These are phyloP conservation scores for Clitopilus passeckerianus DNA, from an alignment of 768 basidiomycete genomes.

Conservation along the genomic window DNA sequence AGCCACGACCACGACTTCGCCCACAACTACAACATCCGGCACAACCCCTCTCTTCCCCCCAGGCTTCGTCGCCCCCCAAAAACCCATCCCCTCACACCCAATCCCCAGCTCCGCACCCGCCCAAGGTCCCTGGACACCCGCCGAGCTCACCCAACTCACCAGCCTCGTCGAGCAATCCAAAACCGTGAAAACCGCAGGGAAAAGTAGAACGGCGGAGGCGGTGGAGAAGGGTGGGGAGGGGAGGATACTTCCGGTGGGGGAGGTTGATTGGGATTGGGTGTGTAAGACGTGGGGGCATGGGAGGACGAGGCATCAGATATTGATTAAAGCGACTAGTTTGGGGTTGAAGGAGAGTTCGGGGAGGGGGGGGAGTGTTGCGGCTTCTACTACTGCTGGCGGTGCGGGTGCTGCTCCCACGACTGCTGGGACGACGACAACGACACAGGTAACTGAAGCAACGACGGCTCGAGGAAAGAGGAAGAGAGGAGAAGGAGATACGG, in stretches of 20 bases:
- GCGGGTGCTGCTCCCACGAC: conserved; percentile 11
- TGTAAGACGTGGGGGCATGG: conserved; percentile 69
- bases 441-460: neutral
- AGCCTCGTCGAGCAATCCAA: conserved; percentile 45
- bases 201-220: conserved; percentile 76
- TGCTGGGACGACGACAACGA: conserved; percentile 50
- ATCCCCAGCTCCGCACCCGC: too few species aligned
- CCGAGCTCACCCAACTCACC: conserved; percentile 14
- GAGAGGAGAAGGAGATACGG: neutral
- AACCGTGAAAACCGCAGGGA: conserved; percentile 20
- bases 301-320: conserved; percentile 79
- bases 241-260: conserved; percentile 45
- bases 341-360: conserved; percentile 73
- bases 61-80: too few species aligned
- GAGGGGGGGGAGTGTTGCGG: neutral
- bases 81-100: too few species aligned
- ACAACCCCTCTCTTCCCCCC: too few species aligned
- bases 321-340: conserved; percentile 75
- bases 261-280: conserved; percentile 80
- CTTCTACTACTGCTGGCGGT: neutral
- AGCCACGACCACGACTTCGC: conserved; percentile 11
- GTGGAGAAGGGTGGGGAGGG: conserved; percentile 68
- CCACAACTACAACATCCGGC: too few species aligned
- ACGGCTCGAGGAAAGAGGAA: neutral
- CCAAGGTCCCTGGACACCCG: conserved; percentile 2